A percentile compares a stretch with the other conserved stretches of the same genome.
Evolutionary conservation across 2,329 filamentous ascomycete species (phyloP).

Genomic region (Pestalotiopsis sp.): DNA sequence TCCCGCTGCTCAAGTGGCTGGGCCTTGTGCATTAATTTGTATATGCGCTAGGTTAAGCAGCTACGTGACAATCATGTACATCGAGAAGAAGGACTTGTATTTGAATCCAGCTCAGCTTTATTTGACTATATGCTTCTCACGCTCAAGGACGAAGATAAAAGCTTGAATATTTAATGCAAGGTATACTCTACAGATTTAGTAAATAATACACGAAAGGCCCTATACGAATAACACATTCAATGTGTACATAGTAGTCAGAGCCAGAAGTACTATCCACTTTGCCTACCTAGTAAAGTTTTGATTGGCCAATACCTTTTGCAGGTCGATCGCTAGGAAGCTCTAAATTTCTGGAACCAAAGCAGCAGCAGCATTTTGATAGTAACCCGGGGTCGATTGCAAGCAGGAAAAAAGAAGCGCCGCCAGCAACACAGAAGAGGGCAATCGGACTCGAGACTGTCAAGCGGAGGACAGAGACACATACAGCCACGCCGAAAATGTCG

Average conservation of each 20-base stretch:
- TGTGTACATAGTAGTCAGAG: too few species aligned
- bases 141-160: too few species aligned
- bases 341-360: slow-evolving; percentile 2
- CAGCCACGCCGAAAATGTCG: slow-evolving; percentile 41
- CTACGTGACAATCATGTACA: not conserved
- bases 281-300: not conserved
- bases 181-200: too few species aligned
- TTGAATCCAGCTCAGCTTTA: too few species aligned
- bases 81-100: too few species aligned
- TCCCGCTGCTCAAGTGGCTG: not conserved
- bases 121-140: too few species aligned
- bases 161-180: too few species aligned
- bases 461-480: not conserved
- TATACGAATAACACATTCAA: too few species aligned
- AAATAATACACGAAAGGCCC: too few species aligned
- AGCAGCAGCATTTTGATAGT: not conserved
- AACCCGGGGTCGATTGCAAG: not conserved
- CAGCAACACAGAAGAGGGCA: not conserved
- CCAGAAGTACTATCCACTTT: not conserved
- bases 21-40: not conserved
- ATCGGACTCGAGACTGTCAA: not conserved
- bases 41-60: not conserved
- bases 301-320: slow-evolving; percentile 2
- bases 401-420: not conserved
- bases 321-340: not conserved